A percentile compares a stretch with the other conserved stretches of the same genome.
phyloP scores from a whole-genome alignment of 768 basidiomycete genomes.

The Flagelloscypha sp. region DNA sequence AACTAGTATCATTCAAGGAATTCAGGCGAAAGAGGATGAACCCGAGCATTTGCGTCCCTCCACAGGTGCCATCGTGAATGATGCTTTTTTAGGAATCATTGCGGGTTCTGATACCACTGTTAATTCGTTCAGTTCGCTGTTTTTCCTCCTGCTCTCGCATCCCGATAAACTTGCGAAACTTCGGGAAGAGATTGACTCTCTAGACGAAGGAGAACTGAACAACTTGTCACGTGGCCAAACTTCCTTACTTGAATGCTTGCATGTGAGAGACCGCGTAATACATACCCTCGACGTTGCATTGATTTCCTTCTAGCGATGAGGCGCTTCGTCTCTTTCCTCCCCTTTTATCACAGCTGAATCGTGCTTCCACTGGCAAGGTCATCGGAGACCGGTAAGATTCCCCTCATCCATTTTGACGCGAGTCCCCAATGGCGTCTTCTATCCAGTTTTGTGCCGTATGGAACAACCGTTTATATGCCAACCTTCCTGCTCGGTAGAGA shows the following conservation, averaged over 20 bases:
- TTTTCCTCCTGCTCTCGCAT: slow-evolving; percentile 27
- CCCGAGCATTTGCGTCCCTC: no score
- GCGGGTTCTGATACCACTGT: slow-evolving; percentile 38
- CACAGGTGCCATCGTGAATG: no score
- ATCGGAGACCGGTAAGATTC: slow-evolving; percentile 35
- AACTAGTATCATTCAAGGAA: no score
- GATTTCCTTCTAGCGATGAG: slow-evolving; percentile 29
- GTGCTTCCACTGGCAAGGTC: slow-evolving; percentile 27
- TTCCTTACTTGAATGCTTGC: slow-evolving; percentile 28
- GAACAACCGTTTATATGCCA: slow-evolving; percentile 35
- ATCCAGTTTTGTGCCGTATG: slow-evolving; percentile 35
- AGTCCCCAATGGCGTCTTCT: not conserved
- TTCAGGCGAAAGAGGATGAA: no score
- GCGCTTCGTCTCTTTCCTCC: slow-evolving; percentile 41
- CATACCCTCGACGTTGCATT: no score
- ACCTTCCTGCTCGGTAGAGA: slow-evolving; percentile 37
- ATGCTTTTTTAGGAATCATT: slow-evolving; percentile 31
- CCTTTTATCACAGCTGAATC: slow-evolving; percentile 39
- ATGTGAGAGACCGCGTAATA: slow-evolving; percentile 24
- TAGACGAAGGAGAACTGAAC: no score
- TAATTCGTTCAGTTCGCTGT: slow-evolving; percentile 22
- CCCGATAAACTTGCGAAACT: slow-evolving; percentile 24
- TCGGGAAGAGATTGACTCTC: slow-evolving; percentile 26
- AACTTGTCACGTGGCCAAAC: slow-evolving; percentile 24
- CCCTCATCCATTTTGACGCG: no score